A percentile compares a stretch with the other conserved stretches of the same genome.
Conservation (phyloP, 306 rosid genomes). For the cucumber (Cucumis sativus) region Cucumber_9930_V3 NC_026658.2:1760501-1761000, state of each 20-base stretch:
- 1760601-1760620: constrained; percentile 45
- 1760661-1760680: constrained; percentile 44
- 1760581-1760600: constrained; percentile 51
- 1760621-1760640: constrained; percentile 47
- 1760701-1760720: neutral
- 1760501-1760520: too few relatives aligned
- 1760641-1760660: constrained; percentile 55
- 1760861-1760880: neutral
- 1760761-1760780: neutral
- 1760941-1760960: neutral
- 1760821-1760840: neutral
- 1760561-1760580: neutral
- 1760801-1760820: neutral
- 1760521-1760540: too few relatives aligned
- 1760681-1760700: neutral
- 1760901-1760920: neutral
- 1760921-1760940: neutral
- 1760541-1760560: too few relatives aligned
- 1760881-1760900: neutral
- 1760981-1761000: neutral
- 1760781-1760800: neutral
- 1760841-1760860: neutral
- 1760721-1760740: neutral
- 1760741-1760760: neutral
- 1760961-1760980: neutral